Conservation (phyloP, 1,284 basidiomycete genomes). For the Ceratorhiza oryzae-sativae region DNA sequence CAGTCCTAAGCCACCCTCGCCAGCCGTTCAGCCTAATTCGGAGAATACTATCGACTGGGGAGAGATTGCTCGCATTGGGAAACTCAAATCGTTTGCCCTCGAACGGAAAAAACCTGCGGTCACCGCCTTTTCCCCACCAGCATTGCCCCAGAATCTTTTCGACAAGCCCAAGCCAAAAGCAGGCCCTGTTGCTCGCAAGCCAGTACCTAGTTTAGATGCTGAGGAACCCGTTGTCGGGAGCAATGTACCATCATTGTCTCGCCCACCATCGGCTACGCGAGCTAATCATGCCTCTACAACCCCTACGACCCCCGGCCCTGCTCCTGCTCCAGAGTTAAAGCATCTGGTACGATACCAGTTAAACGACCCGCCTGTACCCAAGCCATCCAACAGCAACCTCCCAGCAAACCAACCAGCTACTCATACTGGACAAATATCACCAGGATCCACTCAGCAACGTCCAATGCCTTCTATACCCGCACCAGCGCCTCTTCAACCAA, state of each 20-base stretch:
- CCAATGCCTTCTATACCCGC: neutral
- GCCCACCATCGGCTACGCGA: neutral
- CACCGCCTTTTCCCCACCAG: neutral
- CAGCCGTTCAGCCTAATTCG: neutral
- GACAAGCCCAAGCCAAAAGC: conserved; percentile 14
- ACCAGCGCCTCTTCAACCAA: no score
- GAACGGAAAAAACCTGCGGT: conserved; percentile 13
- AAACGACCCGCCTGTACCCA: conserved; percentile 5
- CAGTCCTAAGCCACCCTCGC: neutral
- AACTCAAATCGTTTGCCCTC: conserved; percentile 25
- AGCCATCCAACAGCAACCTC: neutral
- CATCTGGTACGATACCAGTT: conserved; percentile 15
- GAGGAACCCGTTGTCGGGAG: neutral
- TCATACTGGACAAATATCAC: neutral
- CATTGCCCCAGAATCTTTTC: neutral
- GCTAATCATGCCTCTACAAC: neutral
- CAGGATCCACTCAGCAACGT: neutral
- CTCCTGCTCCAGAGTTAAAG: neutral
- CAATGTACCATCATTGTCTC: neutral
- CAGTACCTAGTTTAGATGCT: neutral
- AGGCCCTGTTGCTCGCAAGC: conserved; percentile 1
- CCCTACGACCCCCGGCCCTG: neutral
- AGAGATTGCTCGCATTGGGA: conserved; percentile 22
- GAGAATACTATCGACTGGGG: conserved; percentile 30
- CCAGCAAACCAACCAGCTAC: neutral